phyloP scores from a whole-genome alignment of 2,329 filamentous ascomycete genomes.

The Escovopsis sp. region DNA sequence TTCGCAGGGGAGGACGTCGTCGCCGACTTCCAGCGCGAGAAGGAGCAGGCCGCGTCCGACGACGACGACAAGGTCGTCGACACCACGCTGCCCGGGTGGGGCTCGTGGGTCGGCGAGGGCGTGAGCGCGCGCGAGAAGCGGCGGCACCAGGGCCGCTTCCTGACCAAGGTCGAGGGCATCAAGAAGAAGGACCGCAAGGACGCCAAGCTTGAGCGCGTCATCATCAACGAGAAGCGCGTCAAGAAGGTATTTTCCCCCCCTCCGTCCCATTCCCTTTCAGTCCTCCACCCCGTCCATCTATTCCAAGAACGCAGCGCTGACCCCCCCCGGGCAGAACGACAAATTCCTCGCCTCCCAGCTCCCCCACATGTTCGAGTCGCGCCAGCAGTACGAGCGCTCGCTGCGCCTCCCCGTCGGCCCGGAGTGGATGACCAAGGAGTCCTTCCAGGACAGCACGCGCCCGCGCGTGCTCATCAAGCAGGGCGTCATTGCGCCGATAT shows the following conservation, averaged over 20 bases:
- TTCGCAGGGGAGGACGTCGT: slow-evolving; percentile 85
- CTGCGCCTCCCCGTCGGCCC: slow-evolving; percentile 76
- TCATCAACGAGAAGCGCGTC: slow-evolving; percentile 79
- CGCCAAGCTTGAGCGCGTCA: slow-evolving; percentile 66
- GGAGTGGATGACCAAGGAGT: slow-evolving; percentile 94
- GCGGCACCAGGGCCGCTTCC: slow-evolving; percentile 45
- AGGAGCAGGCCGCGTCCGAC: slow-evolving; percentile 52
- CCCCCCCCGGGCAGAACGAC: slow-evolving; percentile 42
- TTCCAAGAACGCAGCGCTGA: no score
- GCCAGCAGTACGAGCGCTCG: slow-evolving; percentile 79
- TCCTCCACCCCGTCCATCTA: not conserved
- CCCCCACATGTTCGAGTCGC: slow-evolving; percentile 80
- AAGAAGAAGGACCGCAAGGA: slow-evolving; percentile 69
- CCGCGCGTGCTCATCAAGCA: slow-evolving; percentile 83
- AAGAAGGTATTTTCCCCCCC: slow-evolving; percentile 52
- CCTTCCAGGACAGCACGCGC: slow-evolving; percentile 79
- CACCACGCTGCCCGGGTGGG: slow-evolving; percentile 87
- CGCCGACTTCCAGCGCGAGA: slow-evolving; percentile 67
- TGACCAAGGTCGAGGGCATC: slow-evolving; percentile 56
- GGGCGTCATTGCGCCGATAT: slow-evolving; percentile 77
- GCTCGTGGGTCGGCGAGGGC: slow-evolving; percentile 76
- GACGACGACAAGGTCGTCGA: slow-evolving; percentile 76
- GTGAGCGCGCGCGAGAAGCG: slow-evolving; percentile 56
- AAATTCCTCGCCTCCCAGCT: slow-evolving; percentile 75
- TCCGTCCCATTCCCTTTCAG: not conserved